Evolutionary conservation across 805 yeast genomes (phyloP), one percentile per base, ranked within the genome.

Genomic region (Candida koratica): DNA sequence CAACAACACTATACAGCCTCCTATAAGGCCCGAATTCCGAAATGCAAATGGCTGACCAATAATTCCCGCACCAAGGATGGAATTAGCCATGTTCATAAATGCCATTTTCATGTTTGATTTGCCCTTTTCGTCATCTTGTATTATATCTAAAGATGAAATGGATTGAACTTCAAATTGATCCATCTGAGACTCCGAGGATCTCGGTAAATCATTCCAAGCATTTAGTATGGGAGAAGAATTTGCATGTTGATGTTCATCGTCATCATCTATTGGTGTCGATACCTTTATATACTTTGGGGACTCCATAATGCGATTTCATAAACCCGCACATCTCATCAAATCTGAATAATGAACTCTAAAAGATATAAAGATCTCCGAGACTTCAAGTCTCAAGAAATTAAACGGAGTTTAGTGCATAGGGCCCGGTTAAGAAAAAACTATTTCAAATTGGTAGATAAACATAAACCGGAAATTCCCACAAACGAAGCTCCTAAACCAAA

Each of bases 21-120:
- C 87, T 0, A 80, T 39, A 3, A 90, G 56, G 0, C 97, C 97
- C 13, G 85, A 72, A 49, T 88, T 85, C 30, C 73, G 67, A 50
- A 89, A 77, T 0, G 97, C 96, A 45, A 80, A 83, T 2, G 97
- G 95, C 45, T 88, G 94, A 1, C 97, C 96, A 20, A 90, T 86
- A 36, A 90, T 85, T 6, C 97, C 97, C 0, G 97, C 97, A 0
- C 97, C 97, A 5, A 90, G 68, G 42, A 90, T 90, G 13, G 94
- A 82, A 58, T 89, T 89, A 7, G 96, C 95, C 95, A 89, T 88
- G 59, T 90, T 90, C 94, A 89, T 84, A 52, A 89, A 88, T 4
- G 97, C 97, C 86, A 83, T 83, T 39, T 73, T 75, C 71, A 89
- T 69, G 42, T 47, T 53, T 9, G 71, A 64, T 14, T 55, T 53